Conservation (phyloP, 2,329 filamentous ascomycete genomes). For the Bipolaris bicolor region DNA sequence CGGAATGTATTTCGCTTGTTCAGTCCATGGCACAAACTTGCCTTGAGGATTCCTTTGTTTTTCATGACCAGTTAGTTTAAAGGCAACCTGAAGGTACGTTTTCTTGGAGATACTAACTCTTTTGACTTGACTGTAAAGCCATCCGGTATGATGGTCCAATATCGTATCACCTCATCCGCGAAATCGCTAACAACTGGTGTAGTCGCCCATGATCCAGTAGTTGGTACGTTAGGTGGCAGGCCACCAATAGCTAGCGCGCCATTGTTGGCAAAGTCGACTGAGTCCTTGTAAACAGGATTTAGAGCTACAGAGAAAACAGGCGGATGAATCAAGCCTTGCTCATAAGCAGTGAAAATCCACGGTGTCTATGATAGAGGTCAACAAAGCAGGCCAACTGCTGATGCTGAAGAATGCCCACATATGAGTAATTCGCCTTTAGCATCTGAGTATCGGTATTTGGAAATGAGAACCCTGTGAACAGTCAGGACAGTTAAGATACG, state of each 20-base stretch:
- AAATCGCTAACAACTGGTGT: not conserved
- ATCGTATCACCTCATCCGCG: not conserved
- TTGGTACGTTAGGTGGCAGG: not conserved
- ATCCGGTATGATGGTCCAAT: not conserved
- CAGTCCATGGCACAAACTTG: not conserved
- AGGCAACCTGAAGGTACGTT: not conserved
- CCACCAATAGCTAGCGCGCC: not conserved
- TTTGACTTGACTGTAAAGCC: not conserved
- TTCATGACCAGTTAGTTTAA: not conserved
- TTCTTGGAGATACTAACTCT: not conserved
- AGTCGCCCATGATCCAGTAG: not conserved
- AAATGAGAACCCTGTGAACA: not conserved
- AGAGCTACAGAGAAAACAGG: not conserved
- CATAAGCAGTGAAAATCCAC: not conserved
- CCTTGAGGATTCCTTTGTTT: not conserved
- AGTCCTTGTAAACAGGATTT: not conserved
- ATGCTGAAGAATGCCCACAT: not conserved
- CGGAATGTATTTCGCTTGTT: not conserved
- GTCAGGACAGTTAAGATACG: not conserved
- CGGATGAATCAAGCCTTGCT: not conserved
- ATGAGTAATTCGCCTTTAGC: not conserved
- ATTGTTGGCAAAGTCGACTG: not conserved
- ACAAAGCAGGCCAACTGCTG: not conserved
- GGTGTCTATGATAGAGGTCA: not conserved
- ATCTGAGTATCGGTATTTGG: not conserved